phyloP scores from a whole-genome alignment of 1,139 yeast genomes.

The Zhuliangozyma blackwelliae region DNA sequence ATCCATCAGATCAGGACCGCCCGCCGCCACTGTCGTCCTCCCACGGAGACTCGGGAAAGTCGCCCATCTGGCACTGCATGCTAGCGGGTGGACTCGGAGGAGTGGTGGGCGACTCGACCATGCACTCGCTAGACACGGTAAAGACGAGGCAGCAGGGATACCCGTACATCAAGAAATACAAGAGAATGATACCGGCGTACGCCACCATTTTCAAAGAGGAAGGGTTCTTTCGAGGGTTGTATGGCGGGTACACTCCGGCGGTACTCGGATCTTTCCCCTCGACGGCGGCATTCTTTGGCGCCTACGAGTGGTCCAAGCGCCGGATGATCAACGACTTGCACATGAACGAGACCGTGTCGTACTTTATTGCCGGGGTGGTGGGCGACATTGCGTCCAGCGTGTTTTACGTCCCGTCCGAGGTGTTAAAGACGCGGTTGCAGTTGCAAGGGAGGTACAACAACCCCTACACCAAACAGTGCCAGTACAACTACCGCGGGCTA shows the following conservation, averaged over 20 bases:
- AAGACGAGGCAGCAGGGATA: constrained; percentile 97
- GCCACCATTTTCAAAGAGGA: constrained; percentile 71
- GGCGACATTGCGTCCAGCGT: constrained; percentile 90
- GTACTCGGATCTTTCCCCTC: constrained; percentile 89
- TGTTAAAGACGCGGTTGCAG: constrained; percentile 88
- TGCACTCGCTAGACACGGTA: constrained; percentile 96
- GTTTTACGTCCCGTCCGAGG: constrained; percentile 97
- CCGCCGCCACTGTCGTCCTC: neutral
- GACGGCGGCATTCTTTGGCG: constrained; percentile 86
- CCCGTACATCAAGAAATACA: constrained; percentile 62
- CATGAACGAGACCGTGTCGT: constrained; percentile 76
- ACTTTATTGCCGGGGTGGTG: constrained; percentile 78
- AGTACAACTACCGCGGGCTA: constrained; percentile 78
- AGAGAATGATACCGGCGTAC: constrained; percentile 65
- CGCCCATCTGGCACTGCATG: constrained; percentile 61
- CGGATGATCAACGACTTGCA: constrained; percentile 57
- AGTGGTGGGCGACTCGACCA: constrained; percentile 81
- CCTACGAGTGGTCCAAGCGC: constrained; percentile 81
- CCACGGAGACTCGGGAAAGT: constrained; percentile 3
- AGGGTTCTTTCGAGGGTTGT: constrained; percentile 79
- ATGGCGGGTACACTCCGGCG: constrained; percentile 92
- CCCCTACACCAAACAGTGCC: constrained; percentile 65
- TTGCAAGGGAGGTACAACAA: constrained; percentile 86
- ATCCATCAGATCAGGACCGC: neutral
- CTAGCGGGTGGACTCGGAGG: constrained; percentile 96